These are phyloP conservation scores for Plantago elongata DNA, from an alignment of 257 asterid species.

Conservation along the genomic window DNA sequence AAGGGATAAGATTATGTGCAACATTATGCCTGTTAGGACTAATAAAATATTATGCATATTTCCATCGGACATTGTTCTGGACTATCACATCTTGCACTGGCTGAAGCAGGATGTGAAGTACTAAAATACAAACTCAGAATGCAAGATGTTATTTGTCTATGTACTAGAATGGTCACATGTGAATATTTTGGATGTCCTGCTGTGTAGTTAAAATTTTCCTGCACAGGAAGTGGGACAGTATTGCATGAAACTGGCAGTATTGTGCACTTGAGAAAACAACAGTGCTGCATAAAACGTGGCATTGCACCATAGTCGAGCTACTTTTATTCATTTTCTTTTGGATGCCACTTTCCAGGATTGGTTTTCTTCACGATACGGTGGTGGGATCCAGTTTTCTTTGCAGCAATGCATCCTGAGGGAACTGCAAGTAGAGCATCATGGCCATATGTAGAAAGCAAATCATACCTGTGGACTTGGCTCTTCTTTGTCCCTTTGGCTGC, in stretches of 20 bases:
- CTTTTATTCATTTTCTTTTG: background rate
- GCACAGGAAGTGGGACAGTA: too few relatives aligned
- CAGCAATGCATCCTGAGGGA: constrained; percentile 88
- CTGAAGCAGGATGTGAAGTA: too few relatives aligned
- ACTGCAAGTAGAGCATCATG: constrained; percentile 62
- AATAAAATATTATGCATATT: too few relatives aligned
- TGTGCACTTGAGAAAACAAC: background rate
- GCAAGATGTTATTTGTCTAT: too few relatives aligned
- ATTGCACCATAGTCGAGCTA: background rate
- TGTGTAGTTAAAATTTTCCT: too few relatives aligned
- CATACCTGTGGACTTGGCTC: constrained; percentile 93
- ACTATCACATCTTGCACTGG: too few relatives aligned
- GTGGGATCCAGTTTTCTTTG: constrained; percentile 90
- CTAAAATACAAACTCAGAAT: too few relatives aligned
- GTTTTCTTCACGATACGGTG: constrained; percentile 96
- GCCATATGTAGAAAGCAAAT: constrained; percentile 74
- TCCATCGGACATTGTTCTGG: too few relatives aligned
- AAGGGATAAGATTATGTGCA: background rate
- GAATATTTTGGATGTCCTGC: too few relatives aligned
- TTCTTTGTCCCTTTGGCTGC: constrained; percentile 78
- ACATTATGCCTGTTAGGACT: too few relatives aligned
- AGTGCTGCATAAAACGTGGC: background rate
- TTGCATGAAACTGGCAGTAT: background rate
- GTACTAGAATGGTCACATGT: too few relatives aligned
- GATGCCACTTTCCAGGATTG: constrained; percentile 50